These are phyloP conservation scores for Klebsormidium nitens DNA, from an alignment of 139 green algal genomes.

Conservation along the genomic window DNA sequence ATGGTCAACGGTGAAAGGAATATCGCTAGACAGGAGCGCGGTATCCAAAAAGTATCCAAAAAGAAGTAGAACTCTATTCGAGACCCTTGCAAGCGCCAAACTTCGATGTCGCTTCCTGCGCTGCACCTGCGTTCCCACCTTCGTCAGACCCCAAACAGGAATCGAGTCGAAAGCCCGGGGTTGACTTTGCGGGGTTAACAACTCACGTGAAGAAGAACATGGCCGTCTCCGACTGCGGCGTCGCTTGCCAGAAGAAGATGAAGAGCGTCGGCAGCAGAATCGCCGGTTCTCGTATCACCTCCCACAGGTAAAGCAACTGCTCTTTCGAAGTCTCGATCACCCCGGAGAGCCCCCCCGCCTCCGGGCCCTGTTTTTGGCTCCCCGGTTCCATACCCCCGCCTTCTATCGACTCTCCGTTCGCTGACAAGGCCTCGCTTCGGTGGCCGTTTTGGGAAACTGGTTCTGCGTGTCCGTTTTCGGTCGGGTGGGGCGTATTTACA, in stretches of 20 bases:
- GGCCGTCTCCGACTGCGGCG: constrained; percentile 59
- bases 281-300: constrained; percentile 46
- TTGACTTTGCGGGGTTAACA: no score
- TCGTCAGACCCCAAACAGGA: background rate
- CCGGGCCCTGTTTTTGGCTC: no score
- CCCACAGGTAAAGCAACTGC: constrained; percentile 44
- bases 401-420: background rate
- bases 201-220: constrained; percentile 70
- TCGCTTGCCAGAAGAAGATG: constrained; percentile 74
- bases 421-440: background rate
- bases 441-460: background rate
- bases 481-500: background rate
- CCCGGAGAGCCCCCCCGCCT: background rate
- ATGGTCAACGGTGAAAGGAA: background rate
- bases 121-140: background rate
- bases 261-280: constrained; percentile 70
- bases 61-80: background rate
- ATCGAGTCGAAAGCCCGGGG: background rate
- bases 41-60: background rate
- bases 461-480: background rate
- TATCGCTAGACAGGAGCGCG: background rate
- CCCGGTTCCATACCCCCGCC: background rate
- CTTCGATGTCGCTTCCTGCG: background rate
- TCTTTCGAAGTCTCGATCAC: background rate
- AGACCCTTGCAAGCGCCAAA: background rate